Evolutionary conservation across 352 stramenopile genomes (phyloP), one percentile per base, ranked within the genome.

Genomic region (Pythium aphanidermatum): DNA sequence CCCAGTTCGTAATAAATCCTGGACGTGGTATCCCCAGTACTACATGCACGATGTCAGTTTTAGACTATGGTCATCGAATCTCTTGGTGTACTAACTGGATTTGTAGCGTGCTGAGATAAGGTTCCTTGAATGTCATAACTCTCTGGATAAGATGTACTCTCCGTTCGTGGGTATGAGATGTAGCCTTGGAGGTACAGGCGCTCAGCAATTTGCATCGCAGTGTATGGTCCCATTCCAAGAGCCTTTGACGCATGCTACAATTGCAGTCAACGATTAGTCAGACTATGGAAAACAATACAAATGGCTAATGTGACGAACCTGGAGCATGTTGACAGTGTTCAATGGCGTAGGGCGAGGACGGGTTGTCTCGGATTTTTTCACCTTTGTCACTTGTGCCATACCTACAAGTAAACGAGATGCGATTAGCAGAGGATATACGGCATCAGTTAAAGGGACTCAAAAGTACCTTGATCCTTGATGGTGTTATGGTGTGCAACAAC

Each of bases 121-220:
- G 67, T 80, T 12, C 74, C 70, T 10, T 55, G 51, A 28, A 96
- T 85, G 52, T 96, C 81, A 62, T 92, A 96, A 8, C 67, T 85
- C 17, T 83, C 78, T 0, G 83, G 84, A 60, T 95, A 96, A 9
- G 68, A 64, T 8, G 79, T 89, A 16, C 65, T 85, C 54, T 96
- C 86, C 5, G 84, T 95, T 56, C 83, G 48, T 33, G 86, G 86
- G 62, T 96, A 96, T 13, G 76, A 92, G 12, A 96, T 68, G 58
- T 92, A 96, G 11, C 85, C 82, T 55, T 70, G 80, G 2, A 95
- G 45, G 59, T 95, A 96, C 3, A 96, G 56, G 3, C 74, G 54
- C 53, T 96, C 86, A 14, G 86, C 86, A 34, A 74, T 64, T 54
- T 80, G 65, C 63, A 95, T 86, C 9, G 75, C 64, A 8, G 68